Evolutionary conservation across 1,284 basidiomycete genomes (phyloP), one percentile per base, ranked within the genome.

Genomic region (Trametes polyzona): DNA sequence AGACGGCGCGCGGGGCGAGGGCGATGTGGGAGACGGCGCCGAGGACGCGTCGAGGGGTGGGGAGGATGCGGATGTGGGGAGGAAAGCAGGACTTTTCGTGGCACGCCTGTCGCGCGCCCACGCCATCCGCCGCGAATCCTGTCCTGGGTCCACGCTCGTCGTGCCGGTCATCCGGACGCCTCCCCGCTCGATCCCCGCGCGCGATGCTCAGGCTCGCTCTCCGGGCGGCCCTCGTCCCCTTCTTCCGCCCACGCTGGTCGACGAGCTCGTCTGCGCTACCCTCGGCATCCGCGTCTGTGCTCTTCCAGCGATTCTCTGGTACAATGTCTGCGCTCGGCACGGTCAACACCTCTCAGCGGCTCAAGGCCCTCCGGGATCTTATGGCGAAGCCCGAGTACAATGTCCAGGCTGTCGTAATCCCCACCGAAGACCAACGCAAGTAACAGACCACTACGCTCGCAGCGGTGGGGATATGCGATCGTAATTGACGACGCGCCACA

Each of bases 401-500:
- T 48, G 78, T 94, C 2, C 80, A 88, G 56, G 89, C 86, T 0
- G 83, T 90, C 63, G 83, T 95, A 1, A 83, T 95, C 40, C 92
- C 92, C 1, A 92, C 90, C 58, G 93, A 94, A 74, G 93, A 95
- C 73, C 90, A 93, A 69, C 93, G 93, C 90, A 74, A 70, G 90
- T 80, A 19, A 30, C 12, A 16, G 21, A 23, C 17, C 12, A 27
- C 12, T 26, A 3, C 14, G 37, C 16, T 24, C 4, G n/a, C 26
- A 9, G 3, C 19, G 11, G 10, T 29, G 16, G 11, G 37, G 26
- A 47, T 32, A 17, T 44, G 41, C 46, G 52, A 30, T 52, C 43
- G 6, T 11, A 29, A 21, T 48, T 57, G 43, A 63, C 56, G n/a
- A n/a, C 21, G 29, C 23, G 43, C n/a, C 21, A 9, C 55, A 91